A percentile compares a stretch with the other conserved stretches of the same genome.
Conservation (phyloP, 345 rosid species). For the Brassica rapa region DNA sequence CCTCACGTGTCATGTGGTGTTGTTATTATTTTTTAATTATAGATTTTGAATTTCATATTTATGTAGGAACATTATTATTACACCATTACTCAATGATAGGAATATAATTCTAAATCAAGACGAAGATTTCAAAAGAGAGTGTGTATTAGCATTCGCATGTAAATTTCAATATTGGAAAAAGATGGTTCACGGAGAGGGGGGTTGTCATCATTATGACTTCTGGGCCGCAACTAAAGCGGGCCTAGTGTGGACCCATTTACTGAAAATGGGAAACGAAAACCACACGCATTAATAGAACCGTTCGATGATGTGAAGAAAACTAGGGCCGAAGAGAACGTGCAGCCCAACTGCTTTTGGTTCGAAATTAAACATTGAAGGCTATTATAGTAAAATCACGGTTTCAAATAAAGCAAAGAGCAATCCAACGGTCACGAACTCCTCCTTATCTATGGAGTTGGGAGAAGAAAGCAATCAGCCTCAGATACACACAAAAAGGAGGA, state of each 20-base stretch:
- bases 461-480: conserved; percentile 20
- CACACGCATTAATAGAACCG: conserved; percentile 1
- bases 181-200: neutral
- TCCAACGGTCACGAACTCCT: conserved; percentile 36
- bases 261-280: conserved; percentile 14
- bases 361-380: neutral
- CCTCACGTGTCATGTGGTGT: conserved; percentile 24
- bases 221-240: conserved; percentile 22
- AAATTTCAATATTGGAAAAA: neutral
- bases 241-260: neutral
- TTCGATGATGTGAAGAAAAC: neutral
- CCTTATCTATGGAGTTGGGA: conserved; percentile 29
- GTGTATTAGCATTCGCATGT: neutral
- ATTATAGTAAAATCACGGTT: neutral
- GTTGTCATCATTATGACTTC: neutral
- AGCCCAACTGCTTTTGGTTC: conserved; percentile 6
- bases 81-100: neutral
- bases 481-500: neutral
- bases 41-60: neutral
- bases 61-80: neutral
- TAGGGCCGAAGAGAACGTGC: conserved; percentile 18
- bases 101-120: neutral
- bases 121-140: no score
- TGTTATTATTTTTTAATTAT: neutral
- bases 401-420: conserved; percentile 5